Percentiles rank a stretch among this genome's conserved stretches.
Conservation (phyloP, 306 rosid genomes). For the Medicago truncatula region DNA sequence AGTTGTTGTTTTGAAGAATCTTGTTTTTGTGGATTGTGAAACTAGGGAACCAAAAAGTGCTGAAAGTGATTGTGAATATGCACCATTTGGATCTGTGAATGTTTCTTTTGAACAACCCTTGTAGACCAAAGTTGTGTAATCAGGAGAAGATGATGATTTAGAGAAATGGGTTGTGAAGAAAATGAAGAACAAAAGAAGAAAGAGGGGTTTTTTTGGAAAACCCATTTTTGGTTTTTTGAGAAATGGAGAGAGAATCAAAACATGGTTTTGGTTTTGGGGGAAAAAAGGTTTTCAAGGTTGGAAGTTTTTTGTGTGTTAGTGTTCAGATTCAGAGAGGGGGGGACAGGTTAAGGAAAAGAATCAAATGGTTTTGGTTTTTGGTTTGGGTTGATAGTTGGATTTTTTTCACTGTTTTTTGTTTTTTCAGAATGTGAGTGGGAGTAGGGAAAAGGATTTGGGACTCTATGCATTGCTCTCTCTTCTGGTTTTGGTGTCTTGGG, state of each 20-base stretch:
- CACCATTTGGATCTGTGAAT: slow-evolving; percentile 86
- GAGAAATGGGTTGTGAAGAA: slow-evolving; percentile 35
- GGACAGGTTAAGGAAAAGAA: slow-evolving; percentile 38
- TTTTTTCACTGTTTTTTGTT: slow-evolving; percentile 8
- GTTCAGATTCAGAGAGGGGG: slow-evolving; percentile 35
- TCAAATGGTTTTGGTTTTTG: slow-evolving; percentile 22
- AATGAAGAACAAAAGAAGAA: slow-evolving; percentile 46
- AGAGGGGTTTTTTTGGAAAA: slow-evolving; percentile 46
- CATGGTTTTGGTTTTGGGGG: slow-evolving; percentile 42
- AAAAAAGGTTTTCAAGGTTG: slow-evolving; percentile 6
- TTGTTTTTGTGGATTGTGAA: slow-evolving; percentile 72
- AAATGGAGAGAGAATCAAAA: slow-evolving; percentile 52
- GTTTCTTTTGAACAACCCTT: slow-evolving; percentile 90
- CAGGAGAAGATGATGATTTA: slow-evolving; percentile 72
- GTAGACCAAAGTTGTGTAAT: slow-evolving; percentile 71
- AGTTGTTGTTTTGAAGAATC: slow-evolving; percentile 72
- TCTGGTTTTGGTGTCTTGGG: neutral
- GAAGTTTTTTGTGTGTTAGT: slow-evolving; percentile 5
- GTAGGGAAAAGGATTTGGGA: neutral
- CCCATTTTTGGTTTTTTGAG: slow-evolving; percentile 64
- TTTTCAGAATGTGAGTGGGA: neutral
- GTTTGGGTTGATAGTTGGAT: slow-evolving; percentile 20
- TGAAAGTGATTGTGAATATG: slow-evolving; percentile 83
- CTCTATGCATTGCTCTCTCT: neutral
- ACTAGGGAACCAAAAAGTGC: slow-evolving; percentile 74